Percentiles rank a stretch among this genome's conserved stretches.
phyloP scores from a whole-genome alignment of 176 grass and related monocot species.

The Chloris gayana region DNA sequence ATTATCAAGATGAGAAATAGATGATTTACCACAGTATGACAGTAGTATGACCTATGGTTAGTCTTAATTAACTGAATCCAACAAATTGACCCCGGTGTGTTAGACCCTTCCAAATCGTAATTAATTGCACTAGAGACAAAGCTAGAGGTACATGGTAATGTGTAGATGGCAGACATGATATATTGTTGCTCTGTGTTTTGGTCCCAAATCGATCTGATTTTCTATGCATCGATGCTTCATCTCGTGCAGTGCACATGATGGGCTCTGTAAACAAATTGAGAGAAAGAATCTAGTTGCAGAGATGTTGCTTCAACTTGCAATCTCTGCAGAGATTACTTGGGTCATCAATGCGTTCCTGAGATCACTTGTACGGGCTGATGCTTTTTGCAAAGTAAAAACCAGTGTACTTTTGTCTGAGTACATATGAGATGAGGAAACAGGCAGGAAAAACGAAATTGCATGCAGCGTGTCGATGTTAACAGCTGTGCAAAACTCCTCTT shows the following conservation, averaged over 20 bases:
- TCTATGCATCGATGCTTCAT: slow-evolving; percentile 44
- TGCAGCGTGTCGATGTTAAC: too few species aligned
- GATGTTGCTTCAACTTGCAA: slow-evolving; percentile 42
- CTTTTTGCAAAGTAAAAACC: slow-evolving; percentile 37
- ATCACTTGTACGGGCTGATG: slow-evolving; percentile 38
- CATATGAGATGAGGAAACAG: not conserved
- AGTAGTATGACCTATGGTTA: not conserved
- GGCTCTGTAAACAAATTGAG: slow-evolving; percentile 50
- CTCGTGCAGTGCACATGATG: slow-evolving; percentile 71
- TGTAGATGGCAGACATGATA: not conserved
- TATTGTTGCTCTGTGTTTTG: slow-evolving; percentile 13
- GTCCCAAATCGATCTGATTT: slow-evolving; percentile 38
- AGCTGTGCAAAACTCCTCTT: too few species aligned
- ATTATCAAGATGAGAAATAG: not conserved
- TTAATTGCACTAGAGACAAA: slow-evolving; percentile 43
- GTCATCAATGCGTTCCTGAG: slow-evolving; percentile 49
- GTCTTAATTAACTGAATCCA: slow-evolving; percentile 45
- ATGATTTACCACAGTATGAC: not conserved
- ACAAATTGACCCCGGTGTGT: slow-evolving; percentile 15
- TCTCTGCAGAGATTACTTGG: slow-evolving; percentile 25
- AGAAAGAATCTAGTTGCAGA: slow-evolving; percentile 45
- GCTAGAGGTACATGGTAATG: not conserved
- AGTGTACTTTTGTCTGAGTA: not conserved
- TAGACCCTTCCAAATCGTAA: slow-evolving; percentile 49
- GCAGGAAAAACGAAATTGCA: not conserved